These are phyloP conservation scores for Neurospora sp. DNA, from an alignment of 495 filamentous ascomycete species.

Conservation along the genomic window DNA sequence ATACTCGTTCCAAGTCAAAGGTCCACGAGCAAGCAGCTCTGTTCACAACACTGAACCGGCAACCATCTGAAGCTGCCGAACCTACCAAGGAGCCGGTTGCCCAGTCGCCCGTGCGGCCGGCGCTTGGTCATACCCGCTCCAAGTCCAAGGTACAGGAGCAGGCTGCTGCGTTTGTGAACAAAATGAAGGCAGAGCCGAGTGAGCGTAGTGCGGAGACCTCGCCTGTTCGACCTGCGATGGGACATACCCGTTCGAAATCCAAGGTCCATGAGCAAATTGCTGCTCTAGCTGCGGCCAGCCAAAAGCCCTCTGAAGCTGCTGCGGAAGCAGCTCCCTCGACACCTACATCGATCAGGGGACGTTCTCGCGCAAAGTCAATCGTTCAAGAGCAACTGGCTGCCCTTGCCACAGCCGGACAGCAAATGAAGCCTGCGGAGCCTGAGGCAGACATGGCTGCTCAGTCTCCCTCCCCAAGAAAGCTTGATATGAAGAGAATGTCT, in stretches of 20 bases:
- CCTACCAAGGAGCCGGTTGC: not conserved
- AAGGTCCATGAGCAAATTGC: slow-evolving; percentile 38
- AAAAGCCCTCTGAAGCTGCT: slow-evolving; percentile 23
- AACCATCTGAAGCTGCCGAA: not conserved
- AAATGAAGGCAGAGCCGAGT: not conserved
- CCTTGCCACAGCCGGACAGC: not conserved
- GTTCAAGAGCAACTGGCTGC: slow-evolving; percentile 3
- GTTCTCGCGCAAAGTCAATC: not conserved
- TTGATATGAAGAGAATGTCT: slow-evolving; percentile 44
- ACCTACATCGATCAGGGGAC: not conserved
- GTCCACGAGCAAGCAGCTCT: slow-evolving; percentile 2
- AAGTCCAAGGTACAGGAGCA: not conserved
- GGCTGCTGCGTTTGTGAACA: not conserved
- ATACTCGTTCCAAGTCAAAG: slow-evolving; percentile 2
- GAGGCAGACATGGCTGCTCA: slow-evolving; percentile 25
- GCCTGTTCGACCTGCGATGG: not conserved
- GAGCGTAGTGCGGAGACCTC: not conserved
- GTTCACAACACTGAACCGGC: not conserved
- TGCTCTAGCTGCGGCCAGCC: slow-evolving; percentile 25
- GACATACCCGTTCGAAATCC: slow-evolving; percentile 19
- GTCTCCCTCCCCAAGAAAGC: slow-evolving; percentile 40
- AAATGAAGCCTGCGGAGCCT: not conserved
- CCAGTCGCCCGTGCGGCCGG: not conserved
- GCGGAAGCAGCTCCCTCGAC: slow-evolving; percentile 11
- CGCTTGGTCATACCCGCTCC: not conserved